phyloP scores from a whole-genome alignment of 2,329 filamentous ascomycete species.

The Emydomyces testavorans region DNA sequence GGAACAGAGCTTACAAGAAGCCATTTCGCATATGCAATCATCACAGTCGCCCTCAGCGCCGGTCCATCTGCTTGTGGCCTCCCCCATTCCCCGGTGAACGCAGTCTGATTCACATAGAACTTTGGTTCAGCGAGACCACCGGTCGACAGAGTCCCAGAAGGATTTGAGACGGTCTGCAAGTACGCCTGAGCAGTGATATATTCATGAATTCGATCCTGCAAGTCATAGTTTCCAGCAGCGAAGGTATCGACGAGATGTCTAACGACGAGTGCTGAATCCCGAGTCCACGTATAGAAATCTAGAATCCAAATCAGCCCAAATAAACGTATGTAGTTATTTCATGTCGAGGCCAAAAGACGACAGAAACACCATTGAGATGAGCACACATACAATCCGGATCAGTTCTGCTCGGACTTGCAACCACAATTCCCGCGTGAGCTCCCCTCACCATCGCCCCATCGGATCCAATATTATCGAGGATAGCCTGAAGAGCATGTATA shows the following conservation, averaged over 20 bases:
- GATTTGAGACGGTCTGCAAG: slow-evolving; percentile 56
- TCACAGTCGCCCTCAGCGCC: slow-evolving; percentile 25
- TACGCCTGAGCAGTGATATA: slow-evolving; percentile 56
- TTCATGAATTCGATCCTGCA: slow-evolving; percentile 53
- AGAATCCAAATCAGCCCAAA: not conserved
- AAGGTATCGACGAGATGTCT: slow-evolving; percentile 61
- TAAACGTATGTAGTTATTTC: too few species aligned
- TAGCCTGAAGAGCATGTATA: slow-evolving; percentile 42
- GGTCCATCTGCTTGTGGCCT: slow-evolving; percentile 52
- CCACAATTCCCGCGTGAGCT: slow-evolving; percentile 41
- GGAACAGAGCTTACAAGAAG: slow-evolving; percentile 39
- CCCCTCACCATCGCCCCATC: slow-evolving; percentile 40
- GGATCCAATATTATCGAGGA: slow-evolving; percentile 46
- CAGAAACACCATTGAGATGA: not conserved
- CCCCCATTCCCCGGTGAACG: slow-evolving; percentile 59
- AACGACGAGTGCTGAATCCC: slow-evolving; percentile 61
- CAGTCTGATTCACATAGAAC: slow-evolving; percentile 51
- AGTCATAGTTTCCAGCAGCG: slow-evolving; percentile 45
- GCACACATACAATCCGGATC: slow-evolving; percentile 42
- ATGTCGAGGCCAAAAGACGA: not conserved
- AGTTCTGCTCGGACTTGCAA: slow-evolving; percentile 46
- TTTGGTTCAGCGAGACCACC: slow-evolving; percentile 59
- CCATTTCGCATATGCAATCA: slow-evolving; percentile 47
- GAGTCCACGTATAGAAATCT: slow-evolving; percentile 71
- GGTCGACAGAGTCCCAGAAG: slow-evolving; percentile 45